Conservation (phyloP, 768 basidiomycete genomes). For the Leucocoprinus sp. region DNA sequence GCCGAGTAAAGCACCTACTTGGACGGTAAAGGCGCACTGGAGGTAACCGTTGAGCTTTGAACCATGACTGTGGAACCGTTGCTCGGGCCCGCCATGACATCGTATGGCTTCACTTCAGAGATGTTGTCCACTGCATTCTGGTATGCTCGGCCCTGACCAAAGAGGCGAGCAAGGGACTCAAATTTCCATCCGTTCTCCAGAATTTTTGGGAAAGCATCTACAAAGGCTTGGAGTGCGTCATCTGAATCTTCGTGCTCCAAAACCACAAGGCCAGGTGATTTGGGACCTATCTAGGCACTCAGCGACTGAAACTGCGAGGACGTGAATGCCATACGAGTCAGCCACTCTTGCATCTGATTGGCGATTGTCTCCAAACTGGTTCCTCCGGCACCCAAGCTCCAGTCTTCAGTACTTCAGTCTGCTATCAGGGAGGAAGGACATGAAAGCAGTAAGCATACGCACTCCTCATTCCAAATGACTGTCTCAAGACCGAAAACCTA, state of each 20-base stretch:
- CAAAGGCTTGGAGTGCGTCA: constrained; percentile 57
- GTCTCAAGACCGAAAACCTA: constrained; percentile 70
- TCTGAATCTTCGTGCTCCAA: constrained; percentile 78
- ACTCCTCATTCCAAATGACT: constrained; percentile 93
- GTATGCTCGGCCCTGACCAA: constrained; percentile 32
- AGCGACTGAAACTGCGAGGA: neutral
- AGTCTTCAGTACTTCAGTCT: constrained; percentile 58
- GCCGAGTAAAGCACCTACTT: neutral
- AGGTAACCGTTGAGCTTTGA: neutral
- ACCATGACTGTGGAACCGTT: constrained; percentile 3
- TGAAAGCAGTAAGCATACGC: constrained; percentile 17
- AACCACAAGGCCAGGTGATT: constrained; percentile 70
- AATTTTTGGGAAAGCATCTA: constrained; percentile 55
- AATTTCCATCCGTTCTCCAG: constrained; percentile 64
- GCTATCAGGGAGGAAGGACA: neutral
- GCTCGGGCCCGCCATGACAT: constrained; percentile 2
- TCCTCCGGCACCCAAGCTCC: constrained; percentile 44
- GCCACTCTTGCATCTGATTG: constrained; percentile 45
- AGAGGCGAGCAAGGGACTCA: constrained; percentile 41
- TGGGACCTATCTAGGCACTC: constrained; percentile 37
- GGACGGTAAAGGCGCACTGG: neutral
- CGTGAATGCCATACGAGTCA: constrained; percentile 31
- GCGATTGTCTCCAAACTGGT: constrained; percentile 43
- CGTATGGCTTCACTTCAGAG: constrained; percentile 18
- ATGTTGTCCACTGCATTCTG: constrained; percentile 37